phyloP scores from a whole-genome alignment of 257 asterid genomes.

The Solanum commersonii region DNA sequence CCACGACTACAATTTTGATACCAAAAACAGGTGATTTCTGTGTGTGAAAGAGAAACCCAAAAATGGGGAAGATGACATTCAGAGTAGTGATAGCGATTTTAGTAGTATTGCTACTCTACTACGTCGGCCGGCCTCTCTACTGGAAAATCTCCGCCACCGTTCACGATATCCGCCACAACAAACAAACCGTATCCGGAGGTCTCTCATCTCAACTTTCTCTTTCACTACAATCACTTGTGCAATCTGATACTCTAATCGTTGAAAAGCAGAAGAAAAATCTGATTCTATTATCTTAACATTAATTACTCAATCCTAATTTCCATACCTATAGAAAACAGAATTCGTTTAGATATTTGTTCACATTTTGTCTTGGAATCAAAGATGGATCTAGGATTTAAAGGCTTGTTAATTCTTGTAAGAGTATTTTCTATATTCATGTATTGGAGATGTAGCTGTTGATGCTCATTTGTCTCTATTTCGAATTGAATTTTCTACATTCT shows the following conservation, averaged over 20 bases:
- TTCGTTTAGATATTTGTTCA: background rate
- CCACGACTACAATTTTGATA: background rate
- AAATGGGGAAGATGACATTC: conserved; percentile 27
- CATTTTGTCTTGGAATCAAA: background rate
- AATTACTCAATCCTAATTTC: background rate
- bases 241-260: background rate
- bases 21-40: background rate
- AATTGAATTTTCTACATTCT: background rate
- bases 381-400: background rate
- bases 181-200: conserved; percentile 83
- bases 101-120: conserved; percentile 32
- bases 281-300: background rate
- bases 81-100: conserved; percentile 32
- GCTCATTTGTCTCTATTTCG: background rate
- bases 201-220: background rate
- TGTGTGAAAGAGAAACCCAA: background rate
- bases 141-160: conserved; percentile 86
- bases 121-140: conserved; percentile 76
- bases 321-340: background rate
- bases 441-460: background rate
- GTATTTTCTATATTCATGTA: background rate
- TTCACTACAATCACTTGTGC: background rate
- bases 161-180: conserved; percentile 79
- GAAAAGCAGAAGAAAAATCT: background rate
- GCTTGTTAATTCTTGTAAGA: background rate